Base-by-base conservation (phyloP, 139 green algal genomes). In the Picochlorum costavermella region DNA sequence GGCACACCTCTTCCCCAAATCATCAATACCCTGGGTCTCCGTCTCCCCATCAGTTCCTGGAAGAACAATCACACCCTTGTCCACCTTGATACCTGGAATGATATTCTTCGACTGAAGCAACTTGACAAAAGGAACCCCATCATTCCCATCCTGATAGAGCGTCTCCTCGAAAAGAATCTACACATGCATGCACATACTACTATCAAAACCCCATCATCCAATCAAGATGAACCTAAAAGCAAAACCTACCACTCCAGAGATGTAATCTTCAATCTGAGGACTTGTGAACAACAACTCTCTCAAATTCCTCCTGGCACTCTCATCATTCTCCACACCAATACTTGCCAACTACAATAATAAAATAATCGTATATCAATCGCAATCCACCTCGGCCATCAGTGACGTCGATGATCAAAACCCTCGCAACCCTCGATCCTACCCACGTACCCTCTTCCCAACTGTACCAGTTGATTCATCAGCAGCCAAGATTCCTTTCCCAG, bases 111-210 rank as follows among this genome's bases (percentile, higher is more conserved):
- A n/a, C 55, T 83, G 61, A 44, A 94, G 75, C 14, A 82, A 57
- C 30, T 92, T 75, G 23, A 87, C 74, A 64, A 96, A 85, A 3
- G 73, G 83, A 20, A 61, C 75, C 29, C 81, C 82, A 36, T 81
- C 77, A n/a, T 48, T 67, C 51, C 53, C 51, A 25, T 70, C 77
- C 78, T 94, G 83, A 57, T 76, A 88, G 23, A 96, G 74, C 2
- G 87, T 96, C 73, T 96, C 90, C 68, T 98, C 91, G 69, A 91
- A 97, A 74, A 98, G 81, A 76, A 98, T 98, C 72, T 75, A 59
- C 16, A 67, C 33, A 40, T 40, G 3, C 33, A 37, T 9, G 57
- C 60, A 37, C 12, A 1, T 4, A 16, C 0, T 26, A 57, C 8
- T 11, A 12, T 9, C 4, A 53, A 26, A 10, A 6, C 10, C 17